Evolutionary conservation across 176 grass and related monocot genomes (phyloP).

Genomic region (Avena atlantica): DNA sequence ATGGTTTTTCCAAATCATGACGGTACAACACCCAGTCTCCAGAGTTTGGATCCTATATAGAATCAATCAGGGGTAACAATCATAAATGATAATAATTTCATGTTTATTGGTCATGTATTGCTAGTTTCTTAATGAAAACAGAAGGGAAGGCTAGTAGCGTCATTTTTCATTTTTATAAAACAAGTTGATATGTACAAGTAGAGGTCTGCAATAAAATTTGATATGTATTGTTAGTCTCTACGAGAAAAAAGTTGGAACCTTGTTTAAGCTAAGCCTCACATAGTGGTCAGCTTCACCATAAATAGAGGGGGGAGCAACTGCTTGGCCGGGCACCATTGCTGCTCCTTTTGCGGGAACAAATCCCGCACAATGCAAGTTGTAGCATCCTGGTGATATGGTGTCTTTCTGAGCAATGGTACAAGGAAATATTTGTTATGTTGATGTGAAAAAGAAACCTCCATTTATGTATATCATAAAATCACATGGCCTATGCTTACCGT

Average conservation of each 20-base stretch:
- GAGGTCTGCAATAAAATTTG: no score
- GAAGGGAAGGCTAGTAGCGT: no score
- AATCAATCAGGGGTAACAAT: background rate
- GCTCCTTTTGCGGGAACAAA: slow-evolving; percentile 44
- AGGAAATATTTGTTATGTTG: background rate
- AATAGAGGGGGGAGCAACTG: slow-evolving; percentile 13
- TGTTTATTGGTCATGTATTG: no score
- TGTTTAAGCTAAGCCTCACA: slow-evolving; percentile 33
- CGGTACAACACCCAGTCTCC: background rate
- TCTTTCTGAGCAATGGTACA: slow-evolving; percentile 16
- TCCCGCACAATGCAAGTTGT: slow-evolving; percentile 31
- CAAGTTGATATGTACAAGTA: no score
- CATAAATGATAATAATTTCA: background rate
- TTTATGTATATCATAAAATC: background rate
- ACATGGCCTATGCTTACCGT: slow-evolving; percentile 27
- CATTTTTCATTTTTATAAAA: no score
- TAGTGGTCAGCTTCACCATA: slow-evolving; percentile 32
- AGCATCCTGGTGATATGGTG: slow-evolving; percentile 24
- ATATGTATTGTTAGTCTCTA: no score
- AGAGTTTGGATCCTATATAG: background rate
- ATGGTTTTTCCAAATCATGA: background rate
- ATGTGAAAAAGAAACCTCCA: background rate
- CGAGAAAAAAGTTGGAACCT: background rate
- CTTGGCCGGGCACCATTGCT: slow-evolving; percentile 40
- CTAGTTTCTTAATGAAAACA: no score